These are phyloP conservation scores for Phytophthora pisi DNA, from an alignment of 352 stramenopile species.

Conservation along the genomic window DNA sequence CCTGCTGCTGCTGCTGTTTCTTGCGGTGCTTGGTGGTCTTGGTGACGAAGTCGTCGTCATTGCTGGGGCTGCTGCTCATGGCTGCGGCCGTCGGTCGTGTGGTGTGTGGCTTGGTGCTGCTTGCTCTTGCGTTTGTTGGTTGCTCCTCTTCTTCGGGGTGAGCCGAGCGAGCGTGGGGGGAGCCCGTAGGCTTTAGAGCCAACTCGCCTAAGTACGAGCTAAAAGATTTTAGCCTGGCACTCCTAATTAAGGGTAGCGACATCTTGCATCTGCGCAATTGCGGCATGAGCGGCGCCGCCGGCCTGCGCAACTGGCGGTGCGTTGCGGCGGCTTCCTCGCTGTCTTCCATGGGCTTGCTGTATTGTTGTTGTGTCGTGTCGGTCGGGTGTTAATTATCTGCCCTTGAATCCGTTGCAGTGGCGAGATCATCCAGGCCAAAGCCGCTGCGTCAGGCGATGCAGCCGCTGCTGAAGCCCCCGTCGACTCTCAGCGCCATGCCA, in stretches of 20 bases:
- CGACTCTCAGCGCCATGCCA: not conserved
- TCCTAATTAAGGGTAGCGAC: not conserved
- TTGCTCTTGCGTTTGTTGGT: not conserved
- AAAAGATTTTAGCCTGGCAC: not conserved
- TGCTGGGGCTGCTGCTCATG: constrained; percentile 44
- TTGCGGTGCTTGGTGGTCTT: constrained; percentile 81
- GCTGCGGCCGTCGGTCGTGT: constrained; percentile 9
- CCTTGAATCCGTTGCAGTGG: constrained; percentile 23
- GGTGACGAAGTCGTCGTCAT: constrained; percentile 78
- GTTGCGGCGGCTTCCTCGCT: constrained; percentile 1
- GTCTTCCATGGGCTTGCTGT: not conserved
- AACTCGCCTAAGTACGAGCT: not conserved
- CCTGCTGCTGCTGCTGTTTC: constrained; percentile 40
- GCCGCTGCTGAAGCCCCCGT: not conserved
- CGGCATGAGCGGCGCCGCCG: constrained; percentile 26
- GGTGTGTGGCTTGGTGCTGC: not conserved
- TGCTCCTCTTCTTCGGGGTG: not conserved
- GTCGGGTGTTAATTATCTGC: not conserved
- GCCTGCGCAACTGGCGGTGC: constrained; percentile 50
- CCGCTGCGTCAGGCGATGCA: not conserved
- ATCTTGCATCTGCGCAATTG: not conserved
- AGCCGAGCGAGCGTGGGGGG: not conserved
- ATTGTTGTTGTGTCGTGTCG: not conserved
- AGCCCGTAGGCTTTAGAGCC: not conserved
- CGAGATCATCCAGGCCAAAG: constrained; percentile 34